Base-by-base conservation (phyloP, 2,329 filamentous ascomycete species). In the Ophiostoma perfectum region DNA sequence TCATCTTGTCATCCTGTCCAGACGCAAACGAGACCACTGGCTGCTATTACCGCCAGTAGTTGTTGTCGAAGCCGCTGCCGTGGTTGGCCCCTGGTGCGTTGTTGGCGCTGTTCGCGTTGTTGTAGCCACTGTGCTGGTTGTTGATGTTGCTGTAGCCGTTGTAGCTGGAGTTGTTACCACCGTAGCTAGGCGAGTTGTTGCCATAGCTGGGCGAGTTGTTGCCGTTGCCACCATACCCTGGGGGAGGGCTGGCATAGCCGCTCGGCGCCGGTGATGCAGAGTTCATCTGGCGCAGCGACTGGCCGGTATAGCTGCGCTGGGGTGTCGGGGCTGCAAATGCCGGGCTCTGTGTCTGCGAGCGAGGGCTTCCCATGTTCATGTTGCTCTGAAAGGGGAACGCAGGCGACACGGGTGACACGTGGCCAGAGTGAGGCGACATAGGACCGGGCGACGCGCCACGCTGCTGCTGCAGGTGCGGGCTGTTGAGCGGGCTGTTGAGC, bases 281-380 rank as follows among this genome's bases (percentile, higher is more conserved):
- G 38, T 42, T 60, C n/a, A 41, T n/a, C 49, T 60, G 42, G 12
- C 45, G 18, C 41, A 36, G 27, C 14, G 65, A 14, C 18, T 70
- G 60, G 9, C 68, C 39, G 9, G 70, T 73, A 64, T 67, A 71
- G 67, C 70, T 71, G 38, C 72, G 70, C 49, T 68, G 69, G 14
- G 71, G 71, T 11, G 55, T 64, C 14, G 49, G 58, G 2, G 41
- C 44, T 4, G 16, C 55, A 45, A 42, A 64, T 14, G 64, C 66
- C 11, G 70, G 69, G 49, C 70, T 71, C 18, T 70, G 66, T 12
- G 66, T 66, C 52, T 68, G 67, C 39, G 60, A 63, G 18, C 39
- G 60, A 42, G 39, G 60, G 60, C 36, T 39, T 3, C 58, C 58
- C 58, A 63, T 63, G 62, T 18, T 38, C 55, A 60, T 47, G 42